These are phyloP conservation scores for Solanum medicagineum DNA, from an alignment of 257 asterid species.

Conservation along the genomic window DNA sequence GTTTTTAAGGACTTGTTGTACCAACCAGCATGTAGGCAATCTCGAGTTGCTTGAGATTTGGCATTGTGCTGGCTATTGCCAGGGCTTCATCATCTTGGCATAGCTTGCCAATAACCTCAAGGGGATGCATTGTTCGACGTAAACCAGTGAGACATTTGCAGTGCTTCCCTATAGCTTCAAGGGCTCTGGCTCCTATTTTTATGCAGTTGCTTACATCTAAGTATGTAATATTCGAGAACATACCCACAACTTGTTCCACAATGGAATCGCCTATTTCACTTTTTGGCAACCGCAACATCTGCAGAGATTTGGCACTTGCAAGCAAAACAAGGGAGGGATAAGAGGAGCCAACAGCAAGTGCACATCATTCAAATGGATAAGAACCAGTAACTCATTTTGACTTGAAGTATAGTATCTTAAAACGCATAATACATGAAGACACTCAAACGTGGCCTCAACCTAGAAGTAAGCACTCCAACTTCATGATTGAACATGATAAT, in stretches of 20 bases:
- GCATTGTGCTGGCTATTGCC: slow-evolving; percentile 67
- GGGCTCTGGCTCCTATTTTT: slow-evolving; percentile 52
- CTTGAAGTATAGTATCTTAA: background rate
- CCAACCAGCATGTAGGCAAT: slow-evolving; percentile 59
- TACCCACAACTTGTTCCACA: slow-evolving; percentile 29
- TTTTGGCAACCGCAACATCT: slow-evolving; percentile 45
- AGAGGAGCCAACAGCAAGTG: background rate
- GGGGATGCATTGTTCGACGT: slow-evolving; percentile 66
- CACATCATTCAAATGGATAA: background rate
- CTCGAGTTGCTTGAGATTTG: slow-evolving; percentile 69
- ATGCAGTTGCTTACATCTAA: slow-evolving; percentile 79
- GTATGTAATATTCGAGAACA: slow-evolving; percentile 34
- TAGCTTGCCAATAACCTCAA: slow-evolving; percentile 42
- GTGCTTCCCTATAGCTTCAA: slow-evolving; percentile 53
- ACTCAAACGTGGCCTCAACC: too few relatives aligned
- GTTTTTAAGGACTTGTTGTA: slow-evolving; percentile 34
- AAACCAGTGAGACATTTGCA: slow-evolving; percentile 49
- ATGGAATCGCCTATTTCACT: slow-evolving; percentile 38
- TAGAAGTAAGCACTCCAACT: too few relatives aligned
- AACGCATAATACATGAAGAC: too few relatives aligned
- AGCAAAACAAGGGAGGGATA: slow-evolving; percentile 6
- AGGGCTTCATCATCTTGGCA: slow-evolving; percentile 76
- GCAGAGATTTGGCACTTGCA: slow-evolving; percentile 64
- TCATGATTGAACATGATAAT: too few relatives aligned
- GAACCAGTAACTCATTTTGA: background rate